Evolutionary conservation across 2,329 filamentous ascomycete species (phyloP).

Genomic region (Sordariomycetes sp.): DNA sequence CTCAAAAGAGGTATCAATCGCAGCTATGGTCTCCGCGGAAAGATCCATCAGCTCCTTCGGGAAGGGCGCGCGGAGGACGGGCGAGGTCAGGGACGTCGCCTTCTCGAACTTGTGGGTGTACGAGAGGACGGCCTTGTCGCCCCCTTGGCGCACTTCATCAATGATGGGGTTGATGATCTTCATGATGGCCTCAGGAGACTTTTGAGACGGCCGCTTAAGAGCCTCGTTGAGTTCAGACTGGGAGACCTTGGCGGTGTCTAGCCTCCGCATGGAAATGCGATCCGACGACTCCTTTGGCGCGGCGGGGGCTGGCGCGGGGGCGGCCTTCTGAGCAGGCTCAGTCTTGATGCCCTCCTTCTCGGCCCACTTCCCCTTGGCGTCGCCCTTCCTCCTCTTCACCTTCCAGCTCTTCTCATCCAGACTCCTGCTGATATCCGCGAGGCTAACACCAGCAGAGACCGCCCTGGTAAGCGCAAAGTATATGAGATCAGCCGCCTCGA

Average conservation of each 20-base stretch:
- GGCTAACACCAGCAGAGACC: slow-evolving; percentile 68
- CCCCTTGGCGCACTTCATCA: slow-evolving; percentile 69
- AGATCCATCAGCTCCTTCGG: slow-evolving; percentile 77
- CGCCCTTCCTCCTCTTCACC: slow-evolving; percentile 83
- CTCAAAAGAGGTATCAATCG: slow-evolving; percentile 89
- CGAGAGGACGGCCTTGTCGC: slow-evolving; percentile 78
- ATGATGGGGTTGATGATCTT: slow-evolving; percentile 88
- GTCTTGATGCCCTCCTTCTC: slow-evolving; percentile 63
- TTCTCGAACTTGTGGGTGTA: slow-evolving; percentile 99
- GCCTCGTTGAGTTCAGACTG: slow-evolving; percentile 58
- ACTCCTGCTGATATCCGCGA: slow-evolving; percentile 85
- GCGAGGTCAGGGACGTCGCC: slow-evolving; percentile 79
- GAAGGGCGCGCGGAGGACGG: slow-evolving; percentile 85
- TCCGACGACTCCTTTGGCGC: slow-evolving; percentile 23
- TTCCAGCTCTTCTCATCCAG: slow-evolving; percentile 92
- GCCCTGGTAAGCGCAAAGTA: slow-evolving; percentile 95
- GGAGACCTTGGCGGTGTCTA: slow-evolving; percentile 56
- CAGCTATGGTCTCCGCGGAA: slow-evolving; percentile 69
- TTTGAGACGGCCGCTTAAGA: slow-evolving; percentile 83
- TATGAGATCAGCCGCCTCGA: slow-evolving; percentile 88
- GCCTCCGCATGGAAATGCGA: slow-evolving; percentile 74
- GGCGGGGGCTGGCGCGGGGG: slow-evolving; percentile 18
- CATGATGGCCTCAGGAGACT: slow-evolving; percentile 88
- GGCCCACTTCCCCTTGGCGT: slow-evolving; percentile 89
- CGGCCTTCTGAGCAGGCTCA: slow-evolving; percentile 22